Percentiles rank a stretch among this genome's conserved stretches.
Conservation (phyloP, 768 basidiomycete species). For the Erythrobasidium yunnanense region DNA sequence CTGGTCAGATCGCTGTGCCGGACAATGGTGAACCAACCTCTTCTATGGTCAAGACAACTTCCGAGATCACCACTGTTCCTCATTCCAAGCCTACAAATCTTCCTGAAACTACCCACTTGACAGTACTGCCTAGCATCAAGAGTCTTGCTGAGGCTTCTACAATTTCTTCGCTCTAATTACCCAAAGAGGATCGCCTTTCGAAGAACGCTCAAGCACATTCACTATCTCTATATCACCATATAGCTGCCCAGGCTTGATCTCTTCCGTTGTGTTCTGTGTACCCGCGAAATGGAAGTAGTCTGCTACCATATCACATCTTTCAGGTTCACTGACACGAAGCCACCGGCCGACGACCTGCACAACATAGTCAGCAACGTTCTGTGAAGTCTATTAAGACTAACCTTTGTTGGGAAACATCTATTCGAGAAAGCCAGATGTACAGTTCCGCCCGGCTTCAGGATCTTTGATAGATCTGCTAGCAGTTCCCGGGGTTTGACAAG, state of each 20-base stretch:
- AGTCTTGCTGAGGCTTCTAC: too few species aligned
- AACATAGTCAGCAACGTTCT: not conserved
- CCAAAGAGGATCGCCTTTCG: constrained; percentile 11
- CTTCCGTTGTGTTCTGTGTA: not conserved
- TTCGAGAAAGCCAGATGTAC: constrained; percentile 18
- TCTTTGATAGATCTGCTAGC: not conserved
- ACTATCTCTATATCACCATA: constrained; percentile 17
- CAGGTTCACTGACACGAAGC: not conserved
- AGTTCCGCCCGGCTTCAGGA: constrained; percentile 2
- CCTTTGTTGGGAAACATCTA: constrained; percentile 20
- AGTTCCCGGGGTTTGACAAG: constrained; percentile 10
- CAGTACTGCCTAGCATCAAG: too few species aligned
- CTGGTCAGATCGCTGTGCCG: too few species aligned
- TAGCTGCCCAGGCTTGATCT: not conserved
- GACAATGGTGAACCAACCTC: too few species aligned
- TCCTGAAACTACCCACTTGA: too few species aligned
- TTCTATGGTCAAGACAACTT: too few species aligned
- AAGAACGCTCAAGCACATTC: not conserved
- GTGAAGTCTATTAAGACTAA: not conserved
- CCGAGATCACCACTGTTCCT: too few species aligned
- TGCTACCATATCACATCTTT: constrained; percentile 20
- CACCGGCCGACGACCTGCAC: constrained; percentile 16
- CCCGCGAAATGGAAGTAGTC: constrained; percentile 25
- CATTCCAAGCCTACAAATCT: too few species aligned
- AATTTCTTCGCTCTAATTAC: constrained; percentile 6